Evolutionary conservation across 441 rosid genomes (phyloP), one percentile per base, ranked within the genome.

Genomic region (Mallotus japonicus): DNA sequence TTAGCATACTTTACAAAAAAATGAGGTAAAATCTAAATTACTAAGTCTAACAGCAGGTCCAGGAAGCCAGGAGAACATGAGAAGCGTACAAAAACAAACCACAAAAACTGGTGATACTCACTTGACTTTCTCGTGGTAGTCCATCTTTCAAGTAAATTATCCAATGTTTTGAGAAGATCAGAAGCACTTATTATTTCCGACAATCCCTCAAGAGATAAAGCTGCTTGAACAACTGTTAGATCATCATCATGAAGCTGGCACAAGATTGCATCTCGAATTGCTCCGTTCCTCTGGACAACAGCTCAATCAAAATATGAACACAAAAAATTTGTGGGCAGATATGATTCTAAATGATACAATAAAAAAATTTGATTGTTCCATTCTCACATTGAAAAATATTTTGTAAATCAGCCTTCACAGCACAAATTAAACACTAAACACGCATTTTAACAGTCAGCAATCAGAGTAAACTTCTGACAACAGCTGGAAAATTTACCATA

Each of bases 221-320:
- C 93, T 75, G 90, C 92, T 80, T 78, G 84, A 77, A 96, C 93
- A 65, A 96, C 89, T 65, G 88, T 83, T 69, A 92, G 81, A 82
- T 96, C 99, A 81, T 86, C 89, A 84, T 96, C 99, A 63, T 75
- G 80, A 76, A 96, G 92, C 77, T 90, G 97, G 81, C 83, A 81
- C 76, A 91, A 68, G 70, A 96, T 73, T 44, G 87, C 91, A 80
- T 91, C 96, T 80, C 83, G 88, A 82, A 96, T 79, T 44, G 83
- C 83, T 69, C 78, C 82, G 76, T 92, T 80, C 75, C 84, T 88
- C 99, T 96, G 92, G 47, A 57, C 16, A 56, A 63, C 57, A 77
- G 58, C n/a, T 58, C 40, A 73, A 53, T 24, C 50, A 40, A 40
- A 28, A 67, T 13, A 17, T 14, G 62, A 55, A 40, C 10, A 40